phyloP scores from a whole-genome alignment of 768 basidiomycete genomes.

The Lyophyllum decastes region DNA sequence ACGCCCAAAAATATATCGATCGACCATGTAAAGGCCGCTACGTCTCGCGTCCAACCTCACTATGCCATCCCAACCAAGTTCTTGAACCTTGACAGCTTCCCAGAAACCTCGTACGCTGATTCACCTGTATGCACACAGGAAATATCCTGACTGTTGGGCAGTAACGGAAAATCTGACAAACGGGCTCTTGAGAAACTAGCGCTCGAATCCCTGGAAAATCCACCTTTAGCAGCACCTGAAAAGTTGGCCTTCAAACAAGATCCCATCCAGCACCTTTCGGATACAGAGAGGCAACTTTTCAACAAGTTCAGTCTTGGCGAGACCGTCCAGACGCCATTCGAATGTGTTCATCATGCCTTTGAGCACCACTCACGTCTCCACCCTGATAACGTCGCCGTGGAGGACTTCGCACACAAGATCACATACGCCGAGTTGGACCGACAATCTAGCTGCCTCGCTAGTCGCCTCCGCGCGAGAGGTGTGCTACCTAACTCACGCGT shows the following conservation, averaged over 20 bases:
- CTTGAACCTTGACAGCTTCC: constrained; percentile 1
- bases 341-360: constrained; percentile 8
- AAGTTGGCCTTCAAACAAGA: constrained; percentile 10
- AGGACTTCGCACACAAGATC: constrained; percentile 46
- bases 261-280: constrained; percentile 1
- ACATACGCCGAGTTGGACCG: constrained; percentile 55
- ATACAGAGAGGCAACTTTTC: constrained; percentile 5
- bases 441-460: constrained; percentile 45
- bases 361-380: constrained; percentile 6
- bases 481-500: constrained; percentile 49
- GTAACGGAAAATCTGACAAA: constrained; percentile 27
- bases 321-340: neutral
- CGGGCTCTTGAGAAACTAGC: constrained; percentile 42
- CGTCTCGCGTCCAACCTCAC: constrained; percentile 11
- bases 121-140: constrained; percentile 31
- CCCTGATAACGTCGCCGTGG: constrained; percentile 27
- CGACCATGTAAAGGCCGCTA: constrained; percentile 11
- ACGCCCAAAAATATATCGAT: constrained; percentile 7
- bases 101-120: constrained; percentile 25
- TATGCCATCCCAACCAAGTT: constrained; percentile 12
- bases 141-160: neutral
- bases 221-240: neutral
- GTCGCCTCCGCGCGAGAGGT: constrained; percentile 39
- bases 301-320: constrained; percentile 8
- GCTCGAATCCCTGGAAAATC: constrained; percentile 4